Percentiles rank a stretch among this genome's conserved stretches.
Conservation (phyloP, 306 rosid species). For the Quercus bicolor region DNA sequence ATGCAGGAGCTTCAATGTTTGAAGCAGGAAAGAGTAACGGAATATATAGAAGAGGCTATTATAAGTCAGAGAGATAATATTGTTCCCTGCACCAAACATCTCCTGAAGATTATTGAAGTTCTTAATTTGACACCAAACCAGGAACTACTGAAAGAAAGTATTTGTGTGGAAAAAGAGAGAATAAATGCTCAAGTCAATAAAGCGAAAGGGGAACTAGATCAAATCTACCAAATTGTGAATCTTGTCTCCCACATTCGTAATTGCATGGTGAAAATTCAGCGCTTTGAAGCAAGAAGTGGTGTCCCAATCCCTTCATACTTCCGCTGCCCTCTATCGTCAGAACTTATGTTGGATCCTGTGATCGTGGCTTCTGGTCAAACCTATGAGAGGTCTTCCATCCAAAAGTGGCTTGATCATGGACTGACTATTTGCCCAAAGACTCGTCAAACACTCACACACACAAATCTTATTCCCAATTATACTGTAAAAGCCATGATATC, state of each 20-base stretch:
- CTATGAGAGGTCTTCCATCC: slow-evolving; percentile 70
- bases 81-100: slow-evolving; percentile 44
- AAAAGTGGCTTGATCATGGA: slow-evolving; percentile 82
- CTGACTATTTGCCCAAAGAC: slow-evolving; percentile 82
- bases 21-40: slow-evolving; percentile 58
- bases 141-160: slow-evolving; percentile 78
- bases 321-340: slow-evolving; percentile 81
- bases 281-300: slow-evolving; percentile 41
- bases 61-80: slow-evolving; percentile 43
- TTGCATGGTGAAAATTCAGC: slow-evolving; percentile 50
- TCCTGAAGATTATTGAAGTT: slow-evolving; percentile 52
- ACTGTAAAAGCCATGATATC: slow-evolving; percentile 90
- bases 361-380: slow-evolving; percentile 97
- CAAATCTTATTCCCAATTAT: slow-evolving; percentile 75
- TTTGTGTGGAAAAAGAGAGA: slow-evolving; percentile 83
- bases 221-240: slow-evolving; percentile 52
- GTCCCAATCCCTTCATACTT: slow-evolving; percentile 70
- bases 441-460: slow-evolving; percentile 60
- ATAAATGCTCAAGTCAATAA: slow-evolving; percentile 46
- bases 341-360: slow-evolving; percentile 89
- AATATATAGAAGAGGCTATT: slow-evolving; percentile 65
- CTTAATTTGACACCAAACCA: slow-evolving; percentile 63
- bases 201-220: slow-evolving; percentile 48
- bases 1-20: slow-evolving; percentile 60
- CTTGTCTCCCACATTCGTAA: slow-evolving; percentile 64